Evolutionary conservation across 495 filamentous ascomycete species (phyloP).

Genomic region (Xylaria nigripes): DNA sequence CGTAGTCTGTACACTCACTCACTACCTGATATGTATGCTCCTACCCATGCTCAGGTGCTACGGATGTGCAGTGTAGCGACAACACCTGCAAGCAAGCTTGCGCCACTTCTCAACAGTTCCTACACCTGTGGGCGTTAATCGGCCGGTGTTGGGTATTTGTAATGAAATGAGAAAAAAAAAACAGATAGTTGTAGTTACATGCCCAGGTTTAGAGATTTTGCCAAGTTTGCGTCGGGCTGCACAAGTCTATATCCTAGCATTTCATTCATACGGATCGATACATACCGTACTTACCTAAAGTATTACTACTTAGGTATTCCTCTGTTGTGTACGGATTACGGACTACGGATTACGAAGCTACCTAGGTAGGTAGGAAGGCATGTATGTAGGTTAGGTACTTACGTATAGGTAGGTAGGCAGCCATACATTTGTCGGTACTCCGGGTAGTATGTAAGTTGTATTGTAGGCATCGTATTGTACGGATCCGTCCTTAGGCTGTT

Average conservation of each 20-base stretch:
- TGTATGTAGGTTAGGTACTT: no score
- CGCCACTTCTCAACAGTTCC: background rate
- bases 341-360: no score
- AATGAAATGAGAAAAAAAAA: no score
- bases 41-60: background rate
- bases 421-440: background rate
- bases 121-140: no score
- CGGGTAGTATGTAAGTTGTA: background rate
- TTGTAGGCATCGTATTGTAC: no score
- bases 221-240: background rate
- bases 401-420: background rate
- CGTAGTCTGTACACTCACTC: background rate
- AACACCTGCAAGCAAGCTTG: background rate
- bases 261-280: no score
- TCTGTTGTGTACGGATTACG: no score
- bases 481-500: no score
- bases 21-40: background rate
- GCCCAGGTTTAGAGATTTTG: background rate
- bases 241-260: background rate
- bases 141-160: no score
- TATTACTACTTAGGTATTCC: no score
- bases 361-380: no score
- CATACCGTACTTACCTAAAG: no score
- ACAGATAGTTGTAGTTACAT: background rate
- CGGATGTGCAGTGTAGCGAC: background rate